Evolutionary conservation across 257 asterid species (phyloP).

Genomic region (Penstemon newberryi): DNA sequence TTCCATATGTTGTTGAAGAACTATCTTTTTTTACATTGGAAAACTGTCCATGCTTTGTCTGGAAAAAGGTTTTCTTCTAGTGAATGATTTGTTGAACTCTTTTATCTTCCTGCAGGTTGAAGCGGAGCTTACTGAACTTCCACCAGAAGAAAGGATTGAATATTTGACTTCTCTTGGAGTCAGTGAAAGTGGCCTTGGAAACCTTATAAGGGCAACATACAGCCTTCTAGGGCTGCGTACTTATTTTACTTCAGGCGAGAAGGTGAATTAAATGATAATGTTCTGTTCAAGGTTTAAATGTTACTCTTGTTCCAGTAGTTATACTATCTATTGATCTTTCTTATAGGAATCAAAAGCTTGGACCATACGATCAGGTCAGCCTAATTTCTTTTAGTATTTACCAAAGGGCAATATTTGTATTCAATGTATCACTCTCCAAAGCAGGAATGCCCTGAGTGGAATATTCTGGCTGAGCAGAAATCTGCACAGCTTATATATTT

Average conservation of each 20-base stretch:
- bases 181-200: slow-evolving; percentile 85
- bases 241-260: slow-evolving; percentile 96
- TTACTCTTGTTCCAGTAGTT: slow-evolving; percentile 20
- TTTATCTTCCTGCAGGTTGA: slow-evolving; percentile 63
- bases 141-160: slow-evolving; percentile 84
- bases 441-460: not conserved
- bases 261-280: slow-evolving; percentile 47
- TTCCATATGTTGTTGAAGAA: slow-evolving; percentile 23
- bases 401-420: slow-evolving; percentile 9
- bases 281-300: slow-evolving; percentile 2
- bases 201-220: slow-evolving; percentile 88
- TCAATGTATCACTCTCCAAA: not conserved
- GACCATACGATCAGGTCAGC: slow-evolving; percentile 83
- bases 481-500: not conserved
- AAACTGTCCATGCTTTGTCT: slow-evolving; percentile 10
- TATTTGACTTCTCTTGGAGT: slow-evolving; percentile 90
- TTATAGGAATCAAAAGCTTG: slow-evolving; percentile 93
- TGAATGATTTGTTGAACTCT: slow-evolving; percentile 15
- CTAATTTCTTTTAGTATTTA: slow-evolving; percentile 24
- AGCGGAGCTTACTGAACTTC: slow-evolving; percentile 93
- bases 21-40: slow-evolving; percentile 18
- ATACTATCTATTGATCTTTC: slow-evolving; percentile 22
- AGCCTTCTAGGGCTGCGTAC: slow-evolving; percentile 85
- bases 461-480: slow-evolving; percentile 14
- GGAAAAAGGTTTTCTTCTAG: slow-evolving; percentile 19